Base-by-base conservation (phyloP, 257 asterid species). In the Hygrophila difformis region DNA sequence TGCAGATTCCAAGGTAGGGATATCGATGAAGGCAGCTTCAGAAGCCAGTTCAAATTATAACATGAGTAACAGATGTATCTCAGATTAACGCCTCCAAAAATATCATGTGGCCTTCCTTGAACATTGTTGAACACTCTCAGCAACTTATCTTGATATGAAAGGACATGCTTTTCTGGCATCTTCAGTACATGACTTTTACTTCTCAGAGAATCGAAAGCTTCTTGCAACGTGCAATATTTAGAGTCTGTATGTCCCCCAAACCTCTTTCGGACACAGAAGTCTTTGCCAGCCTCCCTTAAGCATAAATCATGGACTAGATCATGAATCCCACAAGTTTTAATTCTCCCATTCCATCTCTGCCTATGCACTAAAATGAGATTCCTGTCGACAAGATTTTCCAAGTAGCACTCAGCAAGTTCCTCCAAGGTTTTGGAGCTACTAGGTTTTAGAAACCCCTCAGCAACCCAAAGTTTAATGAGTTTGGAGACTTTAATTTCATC, bases 1-100 rank as follows among this genome's bases (percentile, higher is more conserved):
- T 61, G 66, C 21, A 61, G 0, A 46, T 53, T 61, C 66, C 66
- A 61, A 31, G 53, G 60, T 16, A n/a, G 12, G 42, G 42, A 38
- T 24, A 56, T 26, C 12, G 66, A 45, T 4, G 60, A 35, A 45
- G 21, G 60, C 26, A 61, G 46, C 23, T 6, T 5, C 6, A 26
- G 24, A 16, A 17, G 6, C 18, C 24, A 41, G n/a, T 3, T 26
- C 31, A 26, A 8, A 26, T 26, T 5, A 26, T 8, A 26, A 3
- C 31, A n/a, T n/a, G n/a, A n/a, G n/a, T 8, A 26, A 26, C 31
- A 26, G n/a, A n/a, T n/a, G n/a, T 26, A 26, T 8, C 4, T 26
- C 31, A 26, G 8, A 8, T 26, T 26, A 26, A 26, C 8, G 8
- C 8, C 7, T 8, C 8, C 7, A 26, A 26, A 26, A 26, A 26